Conservation (phyloP, 345 rosid species). For the Linum lewisii region DNA sequence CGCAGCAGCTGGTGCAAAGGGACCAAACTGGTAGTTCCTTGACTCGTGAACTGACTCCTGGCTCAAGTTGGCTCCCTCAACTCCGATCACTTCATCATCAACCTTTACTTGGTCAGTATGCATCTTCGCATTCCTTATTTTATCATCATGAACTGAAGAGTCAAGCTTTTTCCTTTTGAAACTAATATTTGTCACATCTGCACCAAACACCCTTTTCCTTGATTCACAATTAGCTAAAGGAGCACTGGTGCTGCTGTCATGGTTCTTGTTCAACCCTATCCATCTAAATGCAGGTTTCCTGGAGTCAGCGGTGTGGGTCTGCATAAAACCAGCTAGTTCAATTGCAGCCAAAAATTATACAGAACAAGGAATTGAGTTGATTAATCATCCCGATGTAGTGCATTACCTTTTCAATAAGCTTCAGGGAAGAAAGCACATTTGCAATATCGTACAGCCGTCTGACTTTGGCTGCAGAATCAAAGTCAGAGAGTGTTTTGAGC, state of each 20-base stretch:
- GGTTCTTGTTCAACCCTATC: slow-evolving; percentile 17
- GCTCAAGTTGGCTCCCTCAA: slow-evolving; percentile 5
- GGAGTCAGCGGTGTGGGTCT: slow-evolving; percentile 20
- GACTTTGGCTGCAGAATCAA: slow-evolving; percentile 25
- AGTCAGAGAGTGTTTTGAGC: not conserved
- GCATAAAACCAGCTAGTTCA: slow-evolving; percentile 5
- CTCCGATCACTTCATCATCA: slow-evolving; percentile 3
- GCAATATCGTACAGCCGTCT: slow-evolving; percentile 29
- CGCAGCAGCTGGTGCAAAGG: slow-evolving; percentile 17
- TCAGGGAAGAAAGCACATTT: slow-evolving; percentile 26
- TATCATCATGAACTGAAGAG: slow-evolving; percentile 1
- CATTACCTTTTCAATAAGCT: slow-evolving; percentile 22
- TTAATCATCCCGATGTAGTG: not conserved
- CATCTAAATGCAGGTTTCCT: slow-evolving; percentile 30
- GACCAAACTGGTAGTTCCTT: slow-evolving; percentile 21
- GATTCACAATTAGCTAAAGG: slow-evolving; percentile 4
- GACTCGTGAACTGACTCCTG: slow-evolving; percentile 15
- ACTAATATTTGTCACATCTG: slow-evolving; percentile 21
- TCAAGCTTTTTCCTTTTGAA: slow-evolving; percentile 17
- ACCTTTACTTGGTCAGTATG: slow-evolving; percentile 17
- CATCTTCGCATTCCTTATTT: slow-evolving; percentile 21
- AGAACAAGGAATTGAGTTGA: slow-evolving; percentile 1
- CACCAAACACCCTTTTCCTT: slow-evolving; percentile 25
- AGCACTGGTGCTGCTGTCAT: not conserved
- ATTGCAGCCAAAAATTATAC: not conserved